Evolutionary conservation across 768 basidiomycete genomes (phyloP).

Genomic region (Lactifluus volemus): DNA sequence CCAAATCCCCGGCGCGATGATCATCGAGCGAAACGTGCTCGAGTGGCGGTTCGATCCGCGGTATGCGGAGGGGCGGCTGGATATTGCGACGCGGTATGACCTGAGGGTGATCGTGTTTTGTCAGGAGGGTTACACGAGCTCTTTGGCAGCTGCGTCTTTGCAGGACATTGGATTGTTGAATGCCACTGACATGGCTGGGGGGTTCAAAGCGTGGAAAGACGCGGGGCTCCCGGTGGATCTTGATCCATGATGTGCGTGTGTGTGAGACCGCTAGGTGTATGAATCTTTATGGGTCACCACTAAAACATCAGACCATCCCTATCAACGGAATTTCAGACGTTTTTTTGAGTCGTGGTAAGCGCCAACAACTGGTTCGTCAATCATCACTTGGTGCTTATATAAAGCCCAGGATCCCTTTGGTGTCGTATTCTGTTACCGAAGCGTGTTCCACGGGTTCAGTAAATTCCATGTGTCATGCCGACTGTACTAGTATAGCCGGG

Average conservation of each 20-base stretch:
- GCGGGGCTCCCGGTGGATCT: slow-evolving; percentile 47
- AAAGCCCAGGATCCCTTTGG: background rate
- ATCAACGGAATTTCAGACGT: background rate
- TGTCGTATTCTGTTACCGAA: background rate
- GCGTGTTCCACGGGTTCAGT: background rate
- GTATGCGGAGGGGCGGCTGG: slow-evolving; percentile 39
- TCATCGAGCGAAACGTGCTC: slow-evolving; percentile 67
- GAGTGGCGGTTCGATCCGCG: slow-evolving; percentile 80
- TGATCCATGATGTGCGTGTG: background rate
- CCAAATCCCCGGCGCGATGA: slow-evolving; percentile 54
- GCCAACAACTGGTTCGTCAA: background rate
- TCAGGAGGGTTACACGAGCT: slow-evolving; percentile 64
- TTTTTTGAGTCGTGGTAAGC: slow-evolving; percentile 3
- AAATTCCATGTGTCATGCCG: background rate
- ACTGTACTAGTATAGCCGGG: no score
- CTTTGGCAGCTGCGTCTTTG: slow-evolving; percentile 60
- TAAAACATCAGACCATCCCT: background rate
- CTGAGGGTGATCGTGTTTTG: slow-evolving; percentile 66
- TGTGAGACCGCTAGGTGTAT: background rate
- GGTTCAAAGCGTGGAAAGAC: slow-evolving; percentile 62
- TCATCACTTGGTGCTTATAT: background rate
- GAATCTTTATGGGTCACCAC: background rate
- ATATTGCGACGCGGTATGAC: slow-evolving; percentile 69
- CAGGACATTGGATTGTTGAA: slow-evolving; percentile 64
- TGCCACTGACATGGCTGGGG: slow-evolving; percentile 72